These are phyloP conservation scores for Calocera cornea DNA, from an alignment of 768 basidiomycete species.

Conservation along the genomic window DNA sequence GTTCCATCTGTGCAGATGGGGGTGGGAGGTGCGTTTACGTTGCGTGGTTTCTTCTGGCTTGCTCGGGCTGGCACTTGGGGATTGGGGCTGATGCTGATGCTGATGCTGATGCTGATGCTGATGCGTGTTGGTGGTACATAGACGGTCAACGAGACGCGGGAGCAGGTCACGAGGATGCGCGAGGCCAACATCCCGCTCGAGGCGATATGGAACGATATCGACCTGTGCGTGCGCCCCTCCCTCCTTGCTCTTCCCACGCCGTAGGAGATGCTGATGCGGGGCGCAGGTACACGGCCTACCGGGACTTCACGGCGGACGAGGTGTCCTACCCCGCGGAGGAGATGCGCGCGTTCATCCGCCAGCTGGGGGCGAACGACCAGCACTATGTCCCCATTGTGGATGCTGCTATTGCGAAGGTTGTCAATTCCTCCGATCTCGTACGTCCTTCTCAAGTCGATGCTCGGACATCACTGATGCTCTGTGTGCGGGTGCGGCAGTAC, in stretches of 20 bases:
- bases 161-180: conserved; percentile 46
- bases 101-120: background rate
- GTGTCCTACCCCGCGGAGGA: conserved; percentile 45
- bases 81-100: too few relatives aligned
- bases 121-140: conserved; percentile 35
- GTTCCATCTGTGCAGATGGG: conserved; percentile 17
- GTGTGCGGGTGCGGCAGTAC: too few relatives aligned
- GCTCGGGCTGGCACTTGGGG: too few relatives aligned
- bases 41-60: conserved; percentile 22
- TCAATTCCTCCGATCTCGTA: conserved; percentile 50
- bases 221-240: conserved; percentile 28
- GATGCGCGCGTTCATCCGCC: conserved; percentile 39
- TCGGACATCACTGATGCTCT: too few relatives aligned
- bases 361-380: conserved; percentile 27
- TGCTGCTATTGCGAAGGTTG: conserved; percentile 42
- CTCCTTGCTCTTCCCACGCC: too few relatives aligned
- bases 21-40: background rate
- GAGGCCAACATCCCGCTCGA: conserved; percentile 65
- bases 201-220: conserved; percentile 73
- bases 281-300: conserved; percentile 43
- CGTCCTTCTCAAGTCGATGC: conserved; percentile 24
- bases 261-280: too few relatives aligned
- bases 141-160: conserved; percentile 42
- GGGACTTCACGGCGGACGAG: conserved; percentile 59
- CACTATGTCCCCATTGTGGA: conserved; percentile 53